These are phyloP conservation scores for Cyberlindnera galapagoensis DNA, from an alignment of 805 yeast genomes.

Conservation along the genomic window DNA sequence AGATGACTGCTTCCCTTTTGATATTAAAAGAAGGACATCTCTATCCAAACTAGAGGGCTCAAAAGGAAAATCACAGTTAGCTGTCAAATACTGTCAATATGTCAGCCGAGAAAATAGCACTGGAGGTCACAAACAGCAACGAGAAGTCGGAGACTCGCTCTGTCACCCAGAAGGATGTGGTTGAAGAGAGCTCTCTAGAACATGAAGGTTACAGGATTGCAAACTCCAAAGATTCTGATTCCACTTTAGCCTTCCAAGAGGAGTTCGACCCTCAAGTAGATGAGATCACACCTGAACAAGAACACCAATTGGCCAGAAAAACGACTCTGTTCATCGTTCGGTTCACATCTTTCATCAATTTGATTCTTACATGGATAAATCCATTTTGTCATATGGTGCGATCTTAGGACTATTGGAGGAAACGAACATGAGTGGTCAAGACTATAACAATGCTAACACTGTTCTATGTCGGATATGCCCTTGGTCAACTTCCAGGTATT, in stretches of 20 bases:
- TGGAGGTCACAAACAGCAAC: too few relatives aligned
- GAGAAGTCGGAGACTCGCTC: too few relatives aligned
- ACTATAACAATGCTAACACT: constrained; percentile 44
- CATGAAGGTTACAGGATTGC: constrained; percentile 28
- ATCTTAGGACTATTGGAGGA: constrained; percentile 42
- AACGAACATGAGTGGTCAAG: constrained; percentile 35
- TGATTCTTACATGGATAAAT: constrained; percentile 46
- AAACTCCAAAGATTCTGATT: constrained; percentile 33
- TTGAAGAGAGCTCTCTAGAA: constrained; percentile 1
- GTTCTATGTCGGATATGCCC: constrained; percentile 43
- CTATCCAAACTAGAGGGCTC: too few relatives aligned
- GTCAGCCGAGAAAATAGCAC: too few relatives aligned
- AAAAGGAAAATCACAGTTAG: too few relatives aligned
- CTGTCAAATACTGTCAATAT: too few relatives aligned
- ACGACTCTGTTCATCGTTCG: constrained; percentile 31
- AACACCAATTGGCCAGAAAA: constrained; percentile 31
- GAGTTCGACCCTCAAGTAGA: constrained; percentile 28
- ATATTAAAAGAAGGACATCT: too few relatives aligned
- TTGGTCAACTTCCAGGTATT: constrained; percentile 39
- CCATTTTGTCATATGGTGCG: constrained; percentile 41
- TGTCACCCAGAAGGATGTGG: not conserved
- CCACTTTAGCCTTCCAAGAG: constrained; percentile 31
- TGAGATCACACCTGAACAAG: constrained; percentile 37
- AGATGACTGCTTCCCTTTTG: too few relatives aligned
- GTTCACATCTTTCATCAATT: constrained; percentile 32